Evolutionary conservation across 2,329 filamentous ascomycete genomes (phyloP), one percentile per base, ranked within the genome.

Genomic region (Helotiales sp.): DNA sequence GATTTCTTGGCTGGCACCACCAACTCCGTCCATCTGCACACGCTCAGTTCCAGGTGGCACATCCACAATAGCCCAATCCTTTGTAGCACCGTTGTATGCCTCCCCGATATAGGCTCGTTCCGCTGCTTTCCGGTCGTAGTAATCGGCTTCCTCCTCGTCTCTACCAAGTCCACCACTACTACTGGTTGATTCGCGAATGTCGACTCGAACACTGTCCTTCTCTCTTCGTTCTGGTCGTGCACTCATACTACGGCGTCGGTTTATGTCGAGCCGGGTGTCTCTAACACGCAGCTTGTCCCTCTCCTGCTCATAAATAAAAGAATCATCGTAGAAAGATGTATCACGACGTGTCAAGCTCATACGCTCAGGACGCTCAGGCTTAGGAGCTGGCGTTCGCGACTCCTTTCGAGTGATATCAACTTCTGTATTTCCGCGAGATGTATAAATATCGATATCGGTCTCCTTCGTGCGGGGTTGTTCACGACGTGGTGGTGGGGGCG

Each of bases 1-100:
- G 47, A 92, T 85, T 66, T 95, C 90, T 62, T 91, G 87, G 34
- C 78, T 79, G n/a, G 80, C 88, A 48, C 89, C 89, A 19, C 90
- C 90, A 24, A 84, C 80, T 53, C 90, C 90, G 65, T 95, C 89
- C 87, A 95, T 88, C 54, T 83, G 82, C n/a, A 95, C 87, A 38
- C 88, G 84, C 75, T 90, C 88, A 0, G 90, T 93, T 58, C 91
- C 91, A 0, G 91, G 89, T 1, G 90, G 91, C 36, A 96, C 87
- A 73, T 96, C 91, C 34, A 96, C 82, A 61, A 96, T 89, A 54
- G 84, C 81, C 90, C 91, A 96, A 68, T 86, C 88, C 63, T 84
- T 86, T 33, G 88, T 91, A 17, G 84, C 86, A 52, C 90, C 89
- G 66, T 89, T 83, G 71, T 81, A 86, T 22, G 88, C 89, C 73